phyloP scores from a whole-genome alignment of 1,284 basidiomycete species.

The Coniferiporia sulphurascens region DNA sequence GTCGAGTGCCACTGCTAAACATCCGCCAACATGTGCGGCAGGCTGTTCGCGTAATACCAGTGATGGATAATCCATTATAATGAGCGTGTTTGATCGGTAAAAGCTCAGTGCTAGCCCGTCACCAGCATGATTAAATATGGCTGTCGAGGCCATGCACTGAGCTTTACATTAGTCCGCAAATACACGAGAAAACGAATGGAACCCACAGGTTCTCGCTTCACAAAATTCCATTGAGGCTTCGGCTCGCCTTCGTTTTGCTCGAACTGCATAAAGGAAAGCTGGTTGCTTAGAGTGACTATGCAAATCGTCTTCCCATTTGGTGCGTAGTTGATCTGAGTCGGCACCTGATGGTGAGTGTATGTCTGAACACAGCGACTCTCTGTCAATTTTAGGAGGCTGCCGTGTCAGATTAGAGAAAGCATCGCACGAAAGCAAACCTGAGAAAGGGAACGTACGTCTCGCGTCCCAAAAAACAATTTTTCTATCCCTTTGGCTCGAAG shows the following conservation, averaged over 20 bases:
- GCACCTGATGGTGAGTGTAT: conserved; percentile 48
- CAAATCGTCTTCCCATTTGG: conserved; percentile 64
- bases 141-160: conserved; percentile 49
- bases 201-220: conserved; percentile 44
- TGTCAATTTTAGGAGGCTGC: conserved; percentile 25
- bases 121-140: conserved; percentile 66
- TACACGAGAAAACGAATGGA: neutral
- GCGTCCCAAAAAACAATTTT: conserved; percentile 78
- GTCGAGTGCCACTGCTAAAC: conserved; percentile 65
- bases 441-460: conserved; percentile 49
- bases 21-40: conserved; percentile 73
- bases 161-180: neutral
- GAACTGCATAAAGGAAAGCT: conserved; percentile 52
- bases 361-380: conserved; percentile 65
- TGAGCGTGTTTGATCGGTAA: conserved; percentile 55
- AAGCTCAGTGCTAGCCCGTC: conserved; percentile 63
- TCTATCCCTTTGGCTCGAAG: conserved; percentile 68
- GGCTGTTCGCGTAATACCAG: conserved; percentile 50
- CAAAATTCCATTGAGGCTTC: conserved; percentile 55
- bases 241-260: conserved; percentile 49
- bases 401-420: conserved; percentile 7
- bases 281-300: conserved; percentile 54
- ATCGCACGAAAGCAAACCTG: neutral
- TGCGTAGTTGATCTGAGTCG: conserved; percentile 60
- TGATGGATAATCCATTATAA: conserved; percentile 63